Evolutionary conservation across 129 eudicot genomes (phyloP).

Genomic region (Saussurea involucrata): DNA sequence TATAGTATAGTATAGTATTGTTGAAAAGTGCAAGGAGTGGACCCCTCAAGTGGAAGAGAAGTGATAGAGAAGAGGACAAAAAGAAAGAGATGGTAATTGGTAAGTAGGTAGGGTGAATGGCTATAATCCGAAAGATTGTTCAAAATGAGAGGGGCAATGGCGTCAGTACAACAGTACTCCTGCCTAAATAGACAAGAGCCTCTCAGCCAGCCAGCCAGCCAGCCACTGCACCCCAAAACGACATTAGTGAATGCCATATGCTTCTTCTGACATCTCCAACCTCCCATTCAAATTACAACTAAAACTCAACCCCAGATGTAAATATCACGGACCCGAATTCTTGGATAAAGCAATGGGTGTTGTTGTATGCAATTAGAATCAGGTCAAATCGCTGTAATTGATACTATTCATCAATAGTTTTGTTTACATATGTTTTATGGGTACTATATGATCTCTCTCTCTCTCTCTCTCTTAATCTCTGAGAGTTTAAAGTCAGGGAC

Average conservation of each 20-base stretch:
- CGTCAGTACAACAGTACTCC: slow-evolving; percentile 17
- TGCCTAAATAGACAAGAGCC: slow-evolving; percentile 22
- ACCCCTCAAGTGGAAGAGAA: slow-evolving; percentile 11
- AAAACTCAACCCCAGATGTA: slow-evolving; percentile 16
- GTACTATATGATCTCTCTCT: not conserved
- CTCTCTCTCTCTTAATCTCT: not conserved
- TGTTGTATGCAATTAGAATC: no score
- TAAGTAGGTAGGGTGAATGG: not conserved
- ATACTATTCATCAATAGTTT: not conserved
- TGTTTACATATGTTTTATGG: not conserved
- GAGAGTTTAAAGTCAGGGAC: not conserved
- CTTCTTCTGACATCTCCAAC: slow-evolving; percentile 29
- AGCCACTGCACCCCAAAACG: slow-evolving; percentile 19
- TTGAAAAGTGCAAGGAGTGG: slow-evolving; percentile 14
- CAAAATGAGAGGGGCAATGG: slow-evolving; percentile 18
- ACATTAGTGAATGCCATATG: slow-evolving; percentile 34
- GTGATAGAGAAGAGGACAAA: slow-evolving; percentile 25
- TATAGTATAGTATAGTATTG: no score
- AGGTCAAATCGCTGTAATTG: not conserved
- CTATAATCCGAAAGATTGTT: slow-evolving; percentile 19
- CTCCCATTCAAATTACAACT: slow-evolving; percentile 12
- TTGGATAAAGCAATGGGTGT: not conserved
- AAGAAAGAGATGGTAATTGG: slow-evolving; percentile 11
- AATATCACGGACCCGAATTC: not conserved
- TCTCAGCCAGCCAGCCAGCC: no score